Evolutionary conservation across 116 monocot species (phyloP), one percentile per base, ranked within the genome.

Genomic region (Iris pallida): DNA sequence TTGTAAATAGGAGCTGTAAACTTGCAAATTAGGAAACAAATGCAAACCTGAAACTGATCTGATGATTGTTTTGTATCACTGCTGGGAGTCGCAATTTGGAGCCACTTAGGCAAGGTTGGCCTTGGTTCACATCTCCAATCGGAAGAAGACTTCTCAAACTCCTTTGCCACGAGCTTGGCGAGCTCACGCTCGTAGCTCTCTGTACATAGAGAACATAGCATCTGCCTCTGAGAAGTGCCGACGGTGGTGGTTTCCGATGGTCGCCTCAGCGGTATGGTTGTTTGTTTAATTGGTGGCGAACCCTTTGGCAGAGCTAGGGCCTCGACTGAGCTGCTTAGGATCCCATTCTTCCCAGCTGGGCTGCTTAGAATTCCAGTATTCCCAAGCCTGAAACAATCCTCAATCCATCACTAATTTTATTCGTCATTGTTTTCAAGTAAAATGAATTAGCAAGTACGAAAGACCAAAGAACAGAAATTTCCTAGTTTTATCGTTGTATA

Each of bases 121-220:
- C 53, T 20, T 8, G 61, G 8, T 53, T 69, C 68, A 0, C 57
- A 59, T 5, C 72, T 72, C 0, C 68, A 74, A 63, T 77, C 60
- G 10, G 78, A 51, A 19, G 88, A 78, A 3, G 78, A 71, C 57
- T 80, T 84, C 67, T 89, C 82, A 56, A 70, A 77, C 53, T 86
- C 81, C 70, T 79, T 55, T 0, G 86, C 84, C 4, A 78, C 80
- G 11, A 93, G 83, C 75, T 74, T 83, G 44, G 76, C 78, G 4
- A 90, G 78, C 75, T 98, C 93, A 1, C 64, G 80, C 72, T 93
- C 86, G 49, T 88, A 92, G 57, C 65, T 79, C 17, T 79, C 80
- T 40, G 20, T 88, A 80, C 98, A 98, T 8, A 63, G 45, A 0
- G 71, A 55, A 72, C 93, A 93, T 64, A 93, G 77, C 40, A 63